A percentile compares a stretch with the other conserved stretches of the same genome.
Conservation (phyloP, 352 stramenopile genomes). For the Phytophthora pini region DNA sequence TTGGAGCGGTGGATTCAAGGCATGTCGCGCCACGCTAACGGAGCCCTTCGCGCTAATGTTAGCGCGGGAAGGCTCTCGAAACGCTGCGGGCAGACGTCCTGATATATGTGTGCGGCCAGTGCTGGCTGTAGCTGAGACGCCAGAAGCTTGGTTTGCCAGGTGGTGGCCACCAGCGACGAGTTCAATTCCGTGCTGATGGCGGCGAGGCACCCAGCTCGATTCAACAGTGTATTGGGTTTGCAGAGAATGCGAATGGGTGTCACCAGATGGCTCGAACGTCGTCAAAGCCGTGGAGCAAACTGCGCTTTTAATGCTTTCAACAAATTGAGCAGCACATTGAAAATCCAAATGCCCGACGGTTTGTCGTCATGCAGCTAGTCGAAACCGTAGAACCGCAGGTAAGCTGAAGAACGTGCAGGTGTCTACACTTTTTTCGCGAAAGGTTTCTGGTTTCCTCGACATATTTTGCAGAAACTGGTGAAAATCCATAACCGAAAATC, state of each 20-base stretch:
- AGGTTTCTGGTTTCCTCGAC: conserved; percentile 19
- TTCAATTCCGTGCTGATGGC: conserved; percentile 10
- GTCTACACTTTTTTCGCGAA: conserved; percentile 26
- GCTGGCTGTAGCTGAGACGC: conserved; percentile 11
- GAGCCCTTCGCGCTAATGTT: conserved; percentile 23
- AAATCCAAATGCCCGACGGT: not conserved
- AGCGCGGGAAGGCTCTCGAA: conserved; percentile 19
- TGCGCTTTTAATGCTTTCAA: conserved; percentile 11
- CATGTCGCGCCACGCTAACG: conserved; percentile 32
- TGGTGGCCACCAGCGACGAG: not conserved
- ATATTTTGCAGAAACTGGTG: conserved; percentile 9
- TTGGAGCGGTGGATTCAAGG: conserved; percentile 21
- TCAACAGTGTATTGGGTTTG: conserved; percentile 11
- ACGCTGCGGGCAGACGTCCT: conserved; percentile 3
- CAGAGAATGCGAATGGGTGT: conserved; percentile 31
- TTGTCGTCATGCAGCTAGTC: conserved; percentile 2
- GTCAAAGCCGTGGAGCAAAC: not conserved
- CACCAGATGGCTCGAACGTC: conserved; percentile 23
- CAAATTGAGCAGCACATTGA: not conserved
- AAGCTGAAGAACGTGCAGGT: conserved; percentile 8
- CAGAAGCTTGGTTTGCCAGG: not conserved
- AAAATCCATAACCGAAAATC: conserved; percentile 16
- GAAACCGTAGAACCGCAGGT: conserved; percentile 24
- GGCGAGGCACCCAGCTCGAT: not conserved
- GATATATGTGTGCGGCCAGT: conserved; percentile 14